Evolutionary conservation across 768 basidiomycete genomes (phyloP).

Genomic region (Naganishia vishniacii): DNA sequence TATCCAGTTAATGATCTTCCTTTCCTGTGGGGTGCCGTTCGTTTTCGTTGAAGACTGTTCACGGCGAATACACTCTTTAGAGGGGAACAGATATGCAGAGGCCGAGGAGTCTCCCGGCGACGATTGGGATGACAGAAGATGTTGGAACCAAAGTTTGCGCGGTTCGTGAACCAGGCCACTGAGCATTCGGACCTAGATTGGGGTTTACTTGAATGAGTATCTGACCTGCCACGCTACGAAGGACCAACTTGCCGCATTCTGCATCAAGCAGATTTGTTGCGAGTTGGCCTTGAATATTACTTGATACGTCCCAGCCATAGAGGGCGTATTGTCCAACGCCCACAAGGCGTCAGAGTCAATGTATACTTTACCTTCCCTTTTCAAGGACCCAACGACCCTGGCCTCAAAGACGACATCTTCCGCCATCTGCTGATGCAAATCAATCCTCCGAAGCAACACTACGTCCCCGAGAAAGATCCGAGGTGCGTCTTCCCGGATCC

Average conservation of each 20-base stretch:
- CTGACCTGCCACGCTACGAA: background rate
- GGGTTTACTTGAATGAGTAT: background rate
- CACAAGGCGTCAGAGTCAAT: conserved; percentile 31
- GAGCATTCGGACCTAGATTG: conserved; percentile 6
- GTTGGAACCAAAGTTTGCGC: conserved; percentile 2
- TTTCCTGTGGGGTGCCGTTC: background rate
- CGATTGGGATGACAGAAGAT: conserved; percentile 3
- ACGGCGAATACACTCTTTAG: background rate
- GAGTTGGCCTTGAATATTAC: conserved; percentile 34
- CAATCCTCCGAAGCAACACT: conserved; percentile 41
- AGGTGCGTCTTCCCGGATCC: conserved; percentile 48
- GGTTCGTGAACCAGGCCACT: conserved; percentile 4
- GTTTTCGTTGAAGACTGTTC: background rate
- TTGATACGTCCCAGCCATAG: conserved; percentile 29
- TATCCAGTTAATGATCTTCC: conserved; percentile 27
- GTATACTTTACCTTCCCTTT: conserved; percentile 38
- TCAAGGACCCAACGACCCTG: conserved; percentile 39
- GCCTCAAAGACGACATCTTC: conserved; percentile 37
- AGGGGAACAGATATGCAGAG: conserved; percentile 43
- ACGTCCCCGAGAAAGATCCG: conserved; percentile 44
- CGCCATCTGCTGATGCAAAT: conserved; percentile 29
- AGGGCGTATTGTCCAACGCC: conserved; percentile 10
- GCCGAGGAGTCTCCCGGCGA: background rate
- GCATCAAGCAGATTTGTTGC: conserved; percentile 33
- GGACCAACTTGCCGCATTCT: conserved; percentile 38